Conservation (phyloP, 257 asterid species). For the Penstemon newberryi region DNA sequence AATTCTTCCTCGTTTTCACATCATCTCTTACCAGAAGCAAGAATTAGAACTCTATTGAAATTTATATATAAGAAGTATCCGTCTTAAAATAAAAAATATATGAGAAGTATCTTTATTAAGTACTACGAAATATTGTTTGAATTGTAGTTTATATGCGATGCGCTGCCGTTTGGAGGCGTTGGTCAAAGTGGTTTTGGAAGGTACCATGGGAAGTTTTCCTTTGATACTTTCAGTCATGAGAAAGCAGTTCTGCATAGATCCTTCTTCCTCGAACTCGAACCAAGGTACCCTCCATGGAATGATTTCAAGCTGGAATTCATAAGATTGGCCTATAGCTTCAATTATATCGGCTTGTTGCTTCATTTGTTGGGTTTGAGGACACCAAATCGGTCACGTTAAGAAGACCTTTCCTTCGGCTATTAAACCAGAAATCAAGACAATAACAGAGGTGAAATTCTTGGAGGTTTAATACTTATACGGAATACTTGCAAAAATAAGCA, state of each 20-base stretch:
- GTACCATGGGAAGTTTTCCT: constrained; percentile 89
- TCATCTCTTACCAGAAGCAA: no score
- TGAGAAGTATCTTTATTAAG: no score
- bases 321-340: constrained; percentile 55
- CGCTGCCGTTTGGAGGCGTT: constrained; percentile 85
- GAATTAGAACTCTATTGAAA: no score
- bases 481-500: no score
- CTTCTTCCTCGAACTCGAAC: constrained; percentile 64
- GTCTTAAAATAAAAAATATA: no score
- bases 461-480: no score
- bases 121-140: background rate
- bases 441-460: no score
- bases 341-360: constrained; percentile 54
- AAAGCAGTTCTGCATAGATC: constrained; percentile 71
- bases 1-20: background rate
- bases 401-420: no score
- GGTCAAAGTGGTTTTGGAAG: constrained; percentile 85
- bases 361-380: constrained; percentile 57
- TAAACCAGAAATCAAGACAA: no score
- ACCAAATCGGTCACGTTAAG: constrained; percentile 9
- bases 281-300: constrained; percentile 94
- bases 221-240: constrained; percentile 89
- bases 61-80: no score
- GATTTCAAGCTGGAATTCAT: constrained; percentile 77
- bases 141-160: constrained; percentile 68